These are phyloP conservation scores for Astrothelium subdiscretum DNA, from an alignment of 495 filamentous ascomycete genomes.

Conservation along the genomic window DNA sequence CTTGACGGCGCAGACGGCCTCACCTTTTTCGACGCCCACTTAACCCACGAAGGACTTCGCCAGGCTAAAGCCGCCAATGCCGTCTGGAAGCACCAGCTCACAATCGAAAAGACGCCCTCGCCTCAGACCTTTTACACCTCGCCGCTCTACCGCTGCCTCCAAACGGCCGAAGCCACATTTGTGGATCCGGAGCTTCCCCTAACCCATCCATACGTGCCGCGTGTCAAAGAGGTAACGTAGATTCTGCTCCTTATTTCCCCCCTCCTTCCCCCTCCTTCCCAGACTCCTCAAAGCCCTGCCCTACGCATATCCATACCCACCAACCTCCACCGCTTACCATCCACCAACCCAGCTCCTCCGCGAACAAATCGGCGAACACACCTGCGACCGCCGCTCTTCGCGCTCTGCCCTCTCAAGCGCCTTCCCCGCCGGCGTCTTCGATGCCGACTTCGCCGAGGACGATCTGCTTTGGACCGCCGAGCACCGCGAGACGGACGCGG, in stretches of 20 bases:
- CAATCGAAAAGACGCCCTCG: constrained; percentile 15
- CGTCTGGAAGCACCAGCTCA: constrained; percentile 15
- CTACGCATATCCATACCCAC: not conserved
- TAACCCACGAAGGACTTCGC: constrained; percentile 18
- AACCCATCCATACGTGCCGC: constrained; percentile 12
- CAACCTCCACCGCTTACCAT: not conserved
- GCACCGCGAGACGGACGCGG: constrained; percentile 12
- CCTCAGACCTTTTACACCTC: constrained; percentile 24
- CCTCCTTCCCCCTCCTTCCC: not conserved
- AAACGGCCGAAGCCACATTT: constrained; percentile 24
- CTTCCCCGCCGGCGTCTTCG: constrained; percentile 8
- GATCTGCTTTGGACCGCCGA: constrained; percentile 16
- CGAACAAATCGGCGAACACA: constrained; percentile 18
- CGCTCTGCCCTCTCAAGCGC: constrained; percentile 3
- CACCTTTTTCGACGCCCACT: constrained; percentile 21
- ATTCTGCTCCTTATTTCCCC: not conserved
- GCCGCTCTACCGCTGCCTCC: constrained; percentile 22
- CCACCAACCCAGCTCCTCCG: constrained; percentile 6
- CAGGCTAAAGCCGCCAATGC: constrained; percentile 20
- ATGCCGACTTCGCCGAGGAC: constrained; percentile 15
- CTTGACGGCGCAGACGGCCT: constrained; percentile 25
- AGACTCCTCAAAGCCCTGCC: not conserved
- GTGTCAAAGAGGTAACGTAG: constrained; percentile 23
- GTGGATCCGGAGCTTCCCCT: constrained; percentile 10
- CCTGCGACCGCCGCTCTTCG: constrained; percentile 13